Evolutionary conservation across 441 rosid species (phyloP), one percentile per base, ranked within the genome.

Genomic region (Populus hybrid): DNA sequence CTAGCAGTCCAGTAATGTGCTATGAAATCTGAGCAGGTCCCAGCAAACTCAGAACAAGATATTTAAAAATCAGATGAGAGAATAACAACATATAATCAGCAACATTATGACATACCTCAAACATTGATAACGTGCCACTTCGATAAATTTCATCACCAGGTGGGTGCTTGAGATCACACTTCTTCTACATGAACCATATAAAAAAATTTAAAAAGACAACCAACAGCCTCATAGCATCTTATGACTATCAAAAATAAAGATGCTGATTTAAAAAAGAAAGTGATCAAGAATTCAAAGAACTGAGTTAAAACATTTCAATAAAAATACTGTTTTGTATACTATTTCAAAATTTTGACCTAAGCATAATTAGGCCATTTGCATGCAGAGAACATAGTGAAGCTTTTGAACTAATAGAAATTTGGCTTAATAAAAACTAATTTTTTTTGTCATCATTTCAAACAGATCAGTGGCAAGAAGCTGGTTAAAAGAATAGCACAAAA

Each of bases 121-220:
- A 97, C 99, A 97, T 97, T 67, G 99, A 97, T 83, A 97, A 79
- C 9, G 98, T 97, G 78, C 98, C 97, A 73, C 99, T 86, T 80
- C 99, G 90, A 76, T 97, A 97, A 77, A 97, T 97, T 89, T 94
- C 99, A 84, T 97, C 99, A 35, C 98, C 99, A 70, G 99, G 99
- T 21, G 98, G 99, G 79, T 97, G 98, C 88, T 97, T 94, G 70
- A 94, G 88, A 86, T 97, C 99, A 79, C 99, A 97, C 86, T 97
- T 97, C 82, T 83, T 92, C 99, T 95, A 77, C 80, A 87, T 67
- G 82, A 76, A 26, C 21, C 66, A 40, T 34, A 77, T 21, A 7
- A 32, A 74, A 10, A 65, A 34, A 75, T 16, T 16, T 73, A 21
- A 19, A 32, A 21, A 36, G 26, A 70, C 7, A 50, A 59, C 7